Conservation (phyloP, 176 grass and related monocot genomes). For the Musa beccarii region DNA sequence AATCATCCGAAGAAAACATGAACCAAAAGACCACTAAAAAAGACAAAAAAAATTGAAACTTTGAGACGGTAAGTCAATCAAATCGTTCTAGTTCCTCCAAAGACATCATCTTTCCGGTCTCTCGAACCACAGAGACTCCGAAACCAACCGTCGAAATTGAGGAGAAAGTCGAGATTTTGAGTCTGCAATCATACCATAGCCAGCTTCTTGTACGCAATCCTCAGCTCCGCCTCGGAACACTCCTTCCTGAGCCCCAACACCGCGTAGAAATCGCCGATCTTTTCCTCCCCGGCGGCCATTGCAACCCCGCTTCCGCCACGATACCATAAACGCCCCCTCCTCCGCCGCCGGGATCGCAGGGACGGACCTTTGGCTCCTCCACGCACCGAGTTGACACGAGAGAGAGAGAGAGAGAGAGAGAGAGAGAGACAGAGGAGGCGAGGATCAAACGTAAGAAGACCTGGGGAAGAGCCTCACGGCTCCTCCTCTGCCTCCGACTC, state of each 20-base stretch:
- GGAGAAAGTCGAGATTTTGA: neutral
- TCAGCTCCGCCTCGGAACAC: slow-evolving; percentile 68
- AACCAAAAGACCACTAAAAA: neutral
- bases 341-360: neutral
- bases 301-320: neutral
- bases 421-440: neutral
- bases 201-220: slow-evolving; percentile 69
- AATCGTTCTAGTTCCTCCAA: neutral
- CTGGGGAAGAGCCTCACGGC: neutral
- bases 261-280: slow-evolving; percentile 57
- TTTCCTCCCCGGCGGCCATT: slow-evolving; percentile 45
- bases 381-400: neutral
- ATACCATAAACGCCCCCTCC: neutral
- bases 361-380: neutral
- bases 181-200: slow-evolving; percentile 45
- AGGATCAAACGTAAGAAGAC: neutral
- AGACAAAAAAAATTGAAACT: neutral
- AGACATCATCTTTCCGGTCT: neutral
- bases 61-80: neutral
- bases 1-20: neutral
- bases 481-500: neutral
- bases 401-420: neutral
- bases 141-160: neutral
- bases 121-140: neutral
- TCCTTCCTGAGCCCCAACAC: slow-evolving; percentile 78